Conservation (phyloP, 495 filamentous ascomycete species). For the Penicillium coprophilum region DNA sequence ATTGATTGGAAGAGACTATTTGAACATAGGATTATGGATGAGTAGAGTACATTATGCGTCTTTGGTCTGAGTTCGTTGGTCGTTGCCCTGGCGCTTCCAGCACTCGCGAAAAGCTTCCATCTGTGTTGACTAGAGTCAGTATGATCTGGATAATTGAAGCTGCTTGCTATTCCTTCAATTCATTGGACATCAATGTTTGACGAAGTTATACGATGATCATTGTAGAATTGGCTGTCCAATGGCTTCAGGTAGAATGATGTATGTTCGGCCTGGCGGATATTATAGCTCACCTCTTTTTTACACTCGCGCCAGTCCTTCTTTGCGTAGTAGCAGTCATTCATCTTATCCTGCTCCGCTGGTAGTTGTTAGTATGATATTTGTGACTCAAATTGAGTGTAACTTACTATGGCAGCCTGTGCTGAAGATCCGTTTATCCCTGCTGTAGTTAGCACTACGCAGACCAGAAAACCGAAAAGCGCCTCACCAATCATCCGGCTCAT, state of each 20-base stretch:
- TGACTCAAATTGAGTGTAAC: slow-evolving; percentile 17
- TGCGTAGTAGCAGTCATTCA: slow-evolving; percentile 94
- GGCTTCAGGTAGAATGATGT: neutral
- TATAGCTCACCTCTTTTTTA: slow-evolving; percentile 73
- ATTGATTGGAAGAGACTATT: neutral
- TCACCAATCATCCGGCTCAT: slow-evolving; percentile 96
- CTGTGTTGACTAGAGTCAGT: slow-evolving; percentile 47
- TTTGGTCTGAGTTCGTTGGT: slow-evolving; percentile 74
- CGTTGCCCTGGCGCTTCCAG: slow-evolving; percentile 91
- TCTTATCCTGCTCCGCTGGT: slow-evolving; percentile 78
- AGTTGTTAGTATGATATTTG: slow-evolving; percentile 5
- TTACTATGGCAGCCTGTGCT: slow-evolving; percentile 91
- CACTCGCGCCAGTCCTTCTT: slow-evolving; percentile 96
- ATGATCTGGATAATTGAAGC: neutral
- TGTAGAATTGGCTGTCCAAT: neutral
- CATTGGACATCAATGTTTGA: neutral
- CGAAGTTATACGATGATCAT: neutral
- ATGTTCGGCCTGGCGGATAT: neutral
- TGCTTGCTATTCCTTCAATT: neutral
- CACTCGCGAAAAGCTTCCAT: slow-evolving; percentile 91
- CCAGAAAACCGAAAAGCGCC: neutral
- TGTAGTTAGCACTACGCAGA: slow-evolving; percentile 18
- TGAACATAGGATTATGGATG: neutral
- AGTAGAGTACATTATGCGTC: slow-evolving; percentile 41
- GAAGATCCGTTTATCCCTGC: slow-evolving; percentile 93